A percentile compares a stretch with the other conserved stretches of the same genome.
These are phyloP conservation scores for Arthrobotrys sphaeroides DNA, from an alignment of 2,329 filamentous ascomycete species.

Conservation along the genomic window DNA sequence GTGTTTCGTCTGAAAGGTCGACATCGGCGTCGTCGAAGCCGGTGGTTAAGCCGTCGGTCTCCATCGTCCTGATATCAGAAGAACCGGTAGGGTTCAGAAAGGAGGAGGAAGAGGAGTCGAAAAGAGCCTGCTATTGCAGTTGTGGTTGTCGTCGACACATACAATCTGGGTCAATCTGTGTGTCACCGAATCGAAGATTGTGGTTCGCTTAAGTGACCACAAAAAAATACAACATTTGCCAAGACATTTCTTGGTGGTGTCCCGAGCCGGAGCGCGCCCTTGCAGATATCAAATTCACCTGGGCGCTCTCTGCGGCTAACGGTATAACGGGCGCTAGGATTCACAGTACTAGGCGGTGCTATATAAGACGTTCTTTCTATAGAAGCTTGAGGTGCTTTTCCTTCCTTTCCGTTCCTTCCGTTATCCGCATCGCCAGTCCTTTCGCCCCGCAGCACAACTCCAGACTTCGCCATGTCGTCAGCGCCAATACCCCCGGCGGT, in stretches of 20 bases:
- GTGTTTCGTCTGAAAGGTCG: slow-evolving; percentile 78
- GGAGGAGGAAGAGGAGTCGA: not conserved
- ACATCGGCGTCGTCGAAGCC: slow-evolving; percentile 63
- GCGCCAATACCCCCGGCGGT: slow-evolving; percentile 69
- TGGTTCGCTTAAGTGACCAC: slow-evolving; percentile 15
- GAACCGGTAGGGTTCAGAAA: not conserved
- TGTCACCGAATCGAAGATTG: slow-evolving; percentile 12
- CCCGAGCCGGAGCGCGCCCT: slow-evolving; percentile 12
- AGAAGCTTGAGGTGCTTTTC: not conserved
- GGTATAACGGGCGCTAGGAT: slow-evolving; percentile 11
- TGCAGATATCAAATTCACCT: slow-evolving; percentile 7
- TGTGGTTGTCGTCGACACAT: not conserved
- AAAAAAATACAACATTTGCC: slow-evolving; percentile 44
- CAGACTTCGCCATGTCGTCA: slow-evolving; percentile 29
- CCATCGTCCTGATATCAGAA: slow-evolving; percentile 32
- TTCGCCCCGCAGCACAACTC: not conserved
- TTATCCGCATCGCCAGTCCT: not conserved
- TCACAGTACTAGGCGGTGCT: not conserved
- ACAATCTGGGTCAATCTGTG: not conserved
- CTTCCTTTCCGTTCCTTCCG: not conserved
- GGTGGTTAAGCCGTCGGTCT: slow-evolving; percentile 56
- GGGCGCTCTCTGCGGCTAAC: not conserved
- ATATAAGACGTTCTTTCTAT: not conserved
- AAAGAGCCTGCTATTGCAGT: not conserved
- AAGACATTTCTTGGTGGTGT: not conserved